Base-by-base conservation (phyloP, 495 filamentous ascomycete genomes). In the Trichocladium uniseriatum region DNA sequence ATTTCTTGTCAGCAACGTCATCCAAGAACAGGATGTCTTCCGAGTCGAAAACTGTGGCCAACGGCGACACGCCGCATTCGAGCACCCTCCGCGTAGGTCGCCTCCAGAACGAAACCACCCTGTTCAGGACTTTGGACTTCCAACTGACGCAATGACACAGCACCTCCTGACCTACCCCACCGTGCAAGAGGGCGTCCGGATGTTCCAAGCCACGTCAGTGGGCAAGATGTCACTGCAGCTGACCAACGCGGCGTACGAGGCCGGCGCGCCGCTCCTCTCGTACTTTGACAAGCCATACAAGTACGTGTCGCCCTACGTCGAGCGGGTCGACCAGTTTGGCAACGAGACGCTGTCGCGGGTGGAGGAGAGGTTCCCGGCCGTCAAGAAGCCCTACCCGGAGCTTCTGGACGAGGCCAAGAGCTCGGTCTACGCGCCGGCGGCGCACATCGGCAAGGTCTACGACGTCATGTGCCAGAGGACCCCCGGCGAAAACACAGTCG, bases 111-210 rank as follows among this genome's bases (percentile, higher is more conserved):
- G n/a, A 18, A 14, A 14, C 31, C 31, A 2, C 2, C 24, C 24
- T 11, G 31, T 4, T 2, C 31, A 3, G 31, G 31, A 32, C 31
- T 6, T 11, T 40, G 14, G n/a, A 28, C 37, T 1, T 5, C 7
- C 29, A 19, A 14, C 53, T 57, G 18, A 57, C 53, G 29, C 28
- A 14, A 5, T 15, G 5, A 19, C 6, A 15, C 60, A 94, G 84
- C 91, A 97, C 63, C 77, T 97, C 52, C 76, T 77, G 34, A 83
- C 81, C 52, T 95, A 94, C 71, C 92, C 92, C 9, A 69, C 92
- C 44, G 77, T 97, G 63, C 81, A 79, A 58, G 89, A 94, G 66
- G 72, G 79, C 59, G 80, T 95, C 69, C 63, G 71, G 32, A 78
- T 78, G 62, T 84, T 90, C 77, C 87, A 90, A 62, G 72, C 71